Percentiles rank a stretch among this genome's conserved stretches.
Conservation (phyloP, 2,329 filamentous ascomycete species). For the Ilyonectria sp. region DNA sequence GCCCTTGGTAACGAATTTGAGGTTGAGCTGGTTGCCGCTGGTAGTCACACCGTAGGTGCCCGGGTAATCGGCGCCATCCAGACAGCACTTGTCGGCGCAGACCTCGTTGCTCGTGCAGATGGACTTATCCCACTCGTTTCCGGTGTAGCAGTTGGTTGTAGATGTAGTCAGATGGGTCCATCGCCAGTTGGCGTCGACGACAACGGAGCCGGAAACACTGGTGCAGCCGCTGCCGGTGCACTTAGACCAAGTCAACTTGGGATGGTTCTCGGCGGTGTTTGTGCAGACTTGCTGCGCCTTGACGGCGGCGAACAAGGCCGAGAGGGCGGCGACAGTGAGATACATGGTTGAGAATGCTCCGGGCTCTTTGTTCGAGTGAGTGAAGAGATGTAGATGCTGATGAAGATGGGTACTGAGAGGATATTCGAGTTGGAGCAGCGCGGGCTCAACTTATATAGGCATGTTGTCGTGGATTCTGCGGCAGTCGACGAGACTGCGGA, state of each 20-base stretch:
- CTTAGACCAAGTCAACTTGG: constrained; percentile 66
- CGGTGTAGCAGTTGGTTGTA: constrained; percentile 70
- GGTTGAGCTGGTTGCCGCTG: constrained; percentile 64
- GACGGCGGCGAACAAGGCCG: constrained; percentile 47
- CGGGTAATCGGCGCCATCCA: constrained; percentile 68
- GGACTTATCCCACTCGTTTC: constrained; percentile 63
- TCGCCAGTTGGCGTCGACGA: constrained; percentile 74
- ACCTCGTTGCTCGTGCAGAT: constrained; percentile 57
- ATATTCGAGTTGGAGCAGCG: constrained; percentile 4
- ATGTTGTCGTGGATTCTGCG: background rate
- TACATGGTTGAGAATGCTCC: constrained; percentile 46
- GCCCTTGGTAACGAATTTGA: constrained; percentile 71
- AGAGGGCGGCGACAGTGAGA: constrained; percentile 47
- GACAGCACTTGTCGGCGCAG: constrained; percentile 65
- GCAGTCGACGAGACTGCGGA: background rate
- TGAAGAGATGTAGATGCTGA: constrained; percentile 9
- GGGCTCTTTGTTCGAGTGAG: constrained; percentile 27
- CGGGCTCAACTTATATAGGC: constrained; percentile 26
- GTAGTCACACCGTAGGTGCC: constrained; percentile 69
- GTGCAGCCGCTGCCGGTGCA: constrained; percentile 69
- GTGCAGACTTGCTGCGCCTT: constrained; percentile 67
- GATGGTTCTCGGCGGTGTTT: constrained; percentile 65
- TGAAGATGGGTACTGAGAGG: constrained; percentile 3
- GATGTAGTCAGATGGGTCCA: constrained; percentile 67
- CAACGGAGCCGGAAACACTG: constrained; percentile 64